Evolutionary conservation across 2,329 filamentous ascomycete species (phyloP).

Genomic region (Nannizziopsis barbatae): DNA sequence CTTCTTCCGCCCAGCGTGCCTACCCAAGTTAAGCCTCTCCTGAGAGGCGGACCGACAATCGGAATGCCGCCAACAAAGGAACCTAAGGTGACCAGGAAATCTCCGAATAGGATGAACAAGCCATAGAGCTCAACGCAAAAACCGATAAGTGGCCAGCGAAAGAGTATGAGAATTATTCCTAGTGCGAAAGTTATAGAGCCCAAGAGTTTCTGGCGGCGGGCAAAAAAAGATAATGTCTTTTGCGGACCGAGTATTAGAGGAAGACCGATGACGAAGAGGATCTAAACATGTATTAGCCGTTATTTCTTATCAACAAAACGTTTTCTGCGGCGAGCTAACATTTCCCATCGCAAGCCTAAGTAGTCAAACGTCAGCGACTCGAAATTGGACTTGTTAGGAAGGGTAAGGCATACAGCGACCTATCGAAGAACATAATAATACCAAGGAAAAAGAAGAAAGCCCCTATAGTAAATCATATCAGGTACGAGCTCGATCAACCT

Average conservation of each 20-base stretch:
- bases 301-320: too few species aligned
- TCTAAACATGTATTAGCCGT: slow-evolving; percentile 41
- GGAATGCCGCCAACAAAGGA: slow-evolving; percentile 77
- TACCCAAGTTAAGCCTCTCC: slow-evolving; percentile 57
- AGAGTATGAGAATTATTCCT: slow-evolving; percentile 72
- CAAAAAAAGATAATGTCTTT: slow-evolving; percentile 91
- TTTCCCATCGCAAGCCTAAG: slow-evolving; percentile 92
- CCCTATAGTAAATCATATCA: slow-evolving; percentile 42
- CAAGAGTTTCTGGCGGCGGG: slow-evolving; percentile 80
- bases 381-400: slow-evolving; percentile 6
- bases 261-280: slow-evolving; percentile 93
- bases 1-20: slow-evolving; percentile 61
- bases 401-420: slow-evolving; percentile 61
- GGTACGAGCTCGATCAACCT: neutral
- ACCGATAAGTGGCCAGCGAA: slow-evolving; percentile 83
- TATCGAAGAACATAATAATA: slow-evolving; percentile 94
- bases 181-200: slow-evolving; percentile 79
- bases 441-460: slow-evolving; percentile 91
- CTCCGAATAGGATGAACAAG: slow-evolving; percentile 85
- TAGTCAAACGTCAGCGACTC: slow-evolving; percentile 4
- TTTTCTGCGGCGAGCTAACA: slow-evolving; percentile 36
- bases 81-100: slow-evolving; percentile 87
- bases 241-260: slow-evolving; percentile 88
- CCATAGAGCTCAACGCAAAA: slow-evolving; percentile 89
- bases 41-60: slow-evolving; percentile 76